Evolutionary conservation across 345 rosid genomes (phyloP), one percentile per base, ranked within the genome.

Genomic region (Arabidopsis suecica): DNA sequence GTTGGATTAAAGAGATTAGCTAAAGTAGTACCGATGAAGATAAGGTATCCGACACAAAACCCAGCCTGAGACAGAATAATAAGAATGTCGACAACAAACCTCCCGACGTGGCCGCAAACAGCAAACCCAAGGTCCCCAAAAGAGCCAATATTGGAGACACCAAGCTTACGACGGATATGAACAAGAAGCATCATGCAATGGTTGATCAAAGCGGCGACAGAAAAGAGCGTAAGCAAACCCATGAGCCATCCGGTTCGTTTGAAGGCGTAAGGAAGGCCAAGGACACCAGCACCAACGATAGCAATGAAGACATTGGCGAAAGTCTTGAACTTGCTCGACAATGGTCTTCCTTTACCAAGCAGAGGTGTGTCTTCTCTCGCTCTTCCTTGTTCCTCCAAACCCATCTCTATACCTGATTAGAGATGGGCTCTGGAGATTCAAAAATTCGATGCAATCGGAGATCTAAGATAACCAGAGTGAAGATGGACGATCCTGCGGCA

Each of bases 291-390:
- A 3, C 97, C 98, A 1, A 90, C 95, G 10, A 89, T 75, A 14
- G 97, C 88, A n/a, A 90, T 93, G 85, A 93, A 93, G 23, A 89
- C 88, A 77, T 93, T 93, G 57, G 97, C 97, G 62, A 91, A 83
- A 22, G 97, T 91, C 81, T 93, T 93, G 71, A 84, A 65, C 53
- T 75, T 87, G 20, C 93, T 83, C 0, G 96, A 91, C 9, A 91
- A 75, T 3, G 84, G 84, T 22, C 45, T 32, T 25, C 9, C 62
- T 12, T 76, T 61, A 14, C 84, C 84, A 48, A 92, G 33, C 8
- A 92, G 90, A 18, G 97, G 93, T 6, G 93, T 86, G 80, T 86
- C 86, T 78, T 89, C 91, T 53, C 71, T 69, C 7, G 84, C 72
- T 16, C 41, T 65, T 38, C 72, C 75, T 9, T 50, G 3, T 9